These are phyloP conservation scores for Metarhizium rileyi DNA, from an alignment of 2,329 filamentous ascomycete species.

Conservation along the genomic window DNA sequence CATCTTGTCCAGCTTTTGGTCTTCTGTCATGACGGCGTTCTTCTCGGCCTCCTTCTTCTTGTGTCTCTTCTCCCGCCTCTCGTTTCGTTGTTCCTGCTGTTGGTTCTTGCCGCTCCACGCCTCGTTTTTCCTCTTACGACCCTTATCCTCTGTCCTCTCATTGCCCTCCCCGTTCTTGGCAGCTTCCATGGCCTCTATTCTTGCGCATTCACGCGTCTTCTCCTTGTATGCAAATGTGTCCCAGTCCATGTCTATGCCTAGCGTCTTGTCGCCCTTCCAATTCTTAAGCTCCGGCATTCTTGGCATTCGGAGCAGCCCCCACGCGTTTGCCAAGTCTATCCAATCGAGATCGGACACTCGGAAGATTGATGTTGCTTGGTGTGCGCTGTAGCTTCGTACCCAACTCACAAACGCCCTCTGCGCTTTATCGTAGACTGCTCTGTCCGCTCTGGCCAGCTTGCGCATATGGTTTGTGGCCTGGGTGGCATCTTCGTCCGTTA, in stretches of 20 bases:
- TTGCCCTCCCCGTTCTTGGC: slow-evolving; percentile 29
- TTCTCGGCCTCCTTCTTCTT: slow-evolving; percentile 55
- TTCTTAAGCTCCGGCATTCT: slow-evolving; percentile 85
- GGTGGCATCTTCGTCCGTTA: slow-evolving; percentile 53
- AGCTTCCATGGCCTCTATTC: slow-evolving; percentile 46
- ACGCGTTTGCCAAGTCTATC: slow-evolving; percentile 68
- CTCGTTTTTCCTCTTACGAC: slow-evolving; percentile 52
- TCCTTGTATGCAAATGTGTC: slow-evolving; percentile 62
- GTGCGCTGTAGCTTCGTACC: slow-evolving; percentile 84
- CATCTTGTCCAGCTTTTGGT: slow-evolving; percentile 52
- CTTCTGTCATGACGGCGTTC: slow-evolving; percentile 57
- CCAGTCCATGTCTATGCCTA: slow-evolving; percentile 58
- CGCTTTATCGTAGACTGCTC: slow-evolving; percentile 69
- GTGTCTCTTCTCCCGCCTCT: slow-evolving; percentile 54
- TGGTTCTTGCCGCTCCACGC: slow-evolving; percentile 67
- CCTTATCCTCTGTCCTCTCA: slow-evolving; percentile 29
- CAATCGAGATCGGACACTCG: slow-evolving; percentile 73
- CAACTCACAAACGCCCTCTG: slow-evolving; percentile 90
- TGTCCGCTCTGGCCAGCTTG: slow-evolving; percentile 39
- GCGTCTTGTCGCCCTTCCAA: slow-evolving; percentile 58
- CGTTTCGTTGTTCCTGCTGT: slow-evolving; percentile 50
- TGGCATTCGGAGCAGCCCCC: slow-evolving; percentile 78
- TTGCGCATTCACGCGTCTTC: slow-evolving; percentile 56
- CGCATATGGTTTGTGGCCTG: slow-evolving; percentile 52
- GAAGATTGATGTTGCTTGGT: slow-evolving; percentile 88